Evolutionary conservation across 2,329 filamentous ascomycete species (phyloP), one percentile per base, ranked within the genome.

Genomic region (Stemphylium vesicarium): DNA sequence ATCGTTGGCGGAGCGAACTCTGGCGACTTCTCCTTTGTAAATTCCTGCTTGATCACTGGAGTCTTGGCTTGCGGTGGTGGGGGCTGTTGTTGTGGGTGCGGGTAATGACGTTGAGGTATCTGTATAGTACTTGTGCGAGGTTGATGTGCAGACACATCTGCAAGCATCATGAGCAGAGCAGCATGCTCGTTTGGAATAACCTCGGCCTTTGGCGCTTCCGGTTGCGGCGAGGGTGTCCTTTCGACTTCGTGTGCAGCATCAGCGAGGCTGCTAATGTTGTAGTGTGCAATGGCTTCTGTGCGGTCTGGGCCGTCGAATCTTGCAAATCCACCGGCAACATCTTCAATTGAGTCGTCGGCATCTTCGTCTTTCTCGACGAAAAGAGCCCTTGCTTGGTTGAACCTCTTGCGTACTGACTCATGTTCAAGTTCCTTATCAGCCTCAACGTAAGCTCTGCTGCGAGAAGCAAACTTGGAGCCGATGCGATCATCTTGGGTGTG

Each of bases 151-250:
- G 74, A 75, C 11, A 74, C 50, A 11, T 73, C 67, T 22, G 74
- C 75, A 48, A 78, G 69, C 44, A 75, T 51, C 59, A 73, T 72
- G 29, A 81, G 65, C 20, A 76, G 74, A 24, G 70, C 57, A 4
- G 78, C 78, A 45, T 78, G 67, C 22, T 77, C 76, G 56, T 80
- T 80, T 2, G 73, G 70, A 52, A 79, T 70, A 18, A 72, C 50
- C 18, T 56, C 58, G 11, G 33, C 26, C 39, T 59, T 59, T 8
- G 57, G 55, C 11, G 56, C 31, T 43, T 60, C 60, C 26, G 53
- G 48, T 16, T 41, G 59, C 32, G 67, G 63, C 41, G 57, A 55
- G 20, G 66, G 61, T 64, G 71, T 58, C 53, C 69, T 57, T 63
- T 78, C 68, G 59, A 79, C 53, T 53, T 72, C 50, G 53, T 69